Evolutionary conservation across 2,329 filamentous ascomycete genomes (phyloP).

Genomic region (Colletotrichum lini): DNA sequence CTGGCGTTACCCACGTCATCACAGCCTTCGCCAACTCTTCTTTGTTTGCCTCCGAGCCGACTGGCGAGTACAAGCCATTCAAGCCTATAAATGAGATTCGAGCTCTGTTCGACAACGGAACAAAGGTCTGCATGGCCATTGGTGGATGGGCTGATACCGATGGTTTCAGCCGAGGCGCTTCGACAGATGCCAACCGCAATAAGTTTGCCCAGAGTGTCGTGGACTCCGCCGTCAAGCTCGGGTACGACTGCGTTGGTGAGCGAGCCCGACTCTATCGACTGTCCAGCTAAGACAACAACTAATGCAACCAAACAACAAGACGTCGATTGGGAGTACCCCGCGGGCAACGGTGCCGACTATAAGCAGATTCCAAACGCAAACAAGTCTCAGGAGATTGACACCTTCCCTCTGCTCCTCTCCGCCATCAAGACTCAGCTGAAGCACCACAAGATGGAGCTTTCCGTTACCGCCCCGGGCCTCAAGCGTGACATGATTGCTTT

Average conservation of each 20-base stretch:
- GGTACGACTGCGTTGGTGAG: constrained; percentile 73
- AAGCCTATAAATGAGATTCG: constrained; percentile 66
- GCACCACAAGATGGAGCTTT: constrained; percentile 67
- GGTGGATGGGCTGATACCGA: constrained; percentile 76
- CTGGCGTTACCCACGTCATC: constrained; percentile 67
- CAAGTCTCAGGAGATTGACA: constrained; percentile 72
- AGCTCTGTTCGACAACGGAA: constrained; percentile 64
- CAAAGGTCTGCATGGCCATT: constrained; percentile 74
- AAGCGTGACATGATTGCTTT: constrained; percentile 78
- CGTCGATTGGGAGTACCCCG: constrained; percentile 76
- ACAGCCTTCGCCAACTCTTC: constrained; percentile 68
- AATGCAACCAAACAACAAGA: constrained; percentile 55
- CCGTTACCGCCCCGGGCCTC: constrained; percentile 76
- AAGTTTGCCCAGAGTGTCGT: constrained; percentile 72
- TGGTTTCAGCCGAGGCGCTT: constrained; percentile 68
- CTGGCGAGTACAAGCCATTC: constrained; percentile 65
- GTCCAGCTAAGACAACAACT: neutral
- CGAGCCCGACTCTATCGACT: constrained; percentile 4
- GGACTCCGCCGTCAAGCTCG: constrained; percentile 65
- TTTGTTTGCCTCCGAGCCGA: constrained; percentile 59
- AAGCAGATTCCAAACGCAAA: constrained; percentile 71
- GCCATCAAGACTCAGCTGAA: constrained; percentile 73
- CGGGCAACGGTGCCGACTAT: constrained; percentile 80
- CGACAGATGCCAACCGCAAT: constrained; percentile 61
- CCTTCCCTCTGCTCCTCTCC: constrained; percentile 72